A percentile compares a stretch with the other conserved stretches of the same genome.
phyloP scores from a whole-genome alignment of 805 yeast genomes.

The Wickerhamomyces sydowiorum region DNA sequence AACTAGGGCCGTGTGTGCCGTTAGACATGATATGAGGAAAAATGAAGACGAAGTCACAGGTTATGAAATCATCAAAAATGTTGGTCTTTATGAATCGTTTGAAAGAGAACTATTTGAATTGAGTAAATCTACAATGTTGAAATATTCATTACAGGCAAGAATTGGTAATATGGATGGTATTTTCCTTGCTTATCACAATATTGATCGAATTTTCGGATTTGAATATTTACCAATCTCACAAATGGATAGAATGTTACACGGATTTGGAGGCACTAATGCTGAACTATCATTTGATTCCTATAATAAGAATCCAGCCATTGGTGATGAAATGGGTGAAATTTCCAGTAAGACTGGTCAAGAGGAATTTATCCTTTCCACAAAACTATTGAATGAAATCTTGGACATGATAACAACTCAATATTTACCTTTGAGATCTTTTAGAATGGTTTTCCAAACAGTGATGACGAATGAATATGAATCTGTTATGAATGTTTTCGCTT shows the following conservation, averaged over 20 bases:
- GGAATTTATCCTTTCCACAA: slow-evolving; percentile 60
- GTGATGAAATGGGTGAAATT: slow-evolving; percentile 9
- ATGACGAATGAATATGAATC: slow-evolving; percentile 17
- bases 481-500: slow-evolving; percentile 26
- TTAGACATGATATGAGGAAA: slow-evolving; percentile 65
- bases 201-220: slow-evolving; percentile 77
- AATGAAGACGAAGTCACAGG: slow-evolving; percentile 41
- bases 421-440: slow-evolving; percentile 28
- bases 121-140: slow-evolving; percentile 68
- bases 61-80: slow-evolving; percentile 57
- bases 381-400: slow-evolving; percentile 43
- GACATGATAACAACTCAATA: slow-evolving; percentile 29
- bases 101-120: slow-evolving; percentile 77
- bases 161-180: slow-evolving; percentile 98
- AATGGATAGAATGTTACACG: slow-evolving; percentile 61
- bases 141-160: slow-evolving; percentile 86
- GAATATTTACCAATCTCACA: slow-evolving; percentile 75
- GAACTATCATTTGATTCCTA: slow-evolving; percentile 4
- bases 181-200: slow-evolving; percentile 85
- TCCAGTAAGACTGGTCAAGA: slow-evolving; percentile 46
- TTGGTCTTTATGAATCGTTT: slow-evolving; percentile 73
- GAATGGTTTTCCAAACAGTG: slow-evolving; percentile 26
- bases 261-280: slow-evolving; percentile 26
- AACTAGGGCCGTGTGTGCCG: slow-evolving; percentile 85
- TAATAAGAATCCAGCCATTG: slow-evolving; percentile 5